Percentiles rank a stretch among this genome's conserved stretches.
Conservation (phyloP, 2,329 filamentous ascomycete species). For the Fusarium euwallaceae region DNA sequence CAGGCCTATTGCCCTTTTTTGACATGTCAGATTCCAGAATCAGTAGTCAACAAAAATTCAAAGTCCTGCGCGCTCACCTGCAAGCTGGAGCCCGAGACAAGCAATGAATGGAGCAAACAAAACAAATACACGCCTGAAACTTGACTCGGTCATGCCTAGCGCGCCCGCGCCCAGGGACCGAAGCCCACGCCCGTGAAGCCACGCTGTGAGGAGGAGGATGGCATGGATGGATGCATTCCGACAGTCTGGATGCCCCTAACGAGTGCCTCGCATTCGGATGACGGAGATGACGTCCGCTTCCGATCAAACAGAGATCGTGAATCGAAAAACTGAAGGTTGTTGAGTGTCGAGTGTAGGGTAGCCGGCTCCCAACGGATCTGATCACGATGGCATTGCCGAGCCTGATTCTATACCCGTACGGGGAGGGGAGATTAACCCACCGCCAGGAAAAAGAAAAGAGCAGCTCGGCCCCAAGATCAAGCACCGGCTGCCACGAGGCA, state of each 20-base stretch:
- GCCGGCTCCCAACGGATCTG: background rate
- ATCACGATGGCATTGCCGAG: background rate
- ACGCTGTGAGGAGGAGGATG: background rate
- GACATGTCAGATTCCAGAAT: constrained; percentile 36
- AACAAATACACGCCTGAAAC: background rate
- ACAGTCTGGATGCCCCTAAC: constrained; percentile 15
- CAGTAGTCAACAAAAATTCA: constrained; percentile 32
- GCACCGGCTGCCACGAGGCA: constrained; percentile 12
- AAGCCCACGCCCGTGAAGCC: background rate
- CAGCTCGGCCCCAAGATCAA: background rate
- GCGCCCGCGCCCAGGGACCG: background rate
- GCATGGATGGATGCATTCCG: constrained; percentile 19
- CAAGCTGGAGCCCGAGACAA: constrained; percentile 6
- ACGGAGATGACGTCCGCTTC: background rate
- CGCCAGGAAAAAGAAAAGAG: background rate
- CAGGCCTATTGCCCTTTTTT: constrained; percentile 19
- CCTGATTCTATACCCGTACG: background rate
- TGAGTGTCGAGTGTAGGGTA: constrained; percentile 1
- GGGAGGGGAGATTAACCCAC: constrained; percentile 15
- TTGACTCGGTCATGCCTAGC: constrained; percentile 31
- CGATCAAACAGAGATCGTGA: background rate
- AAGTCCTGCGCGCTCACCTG: constrained; percentile 15
- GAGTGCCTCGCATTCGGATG: constrained; percentile 3
- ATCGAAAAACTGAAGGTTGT: background rate
- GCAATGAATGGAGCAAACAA: background rate